phyloP scores from a whole-genome alignment of 371 early-diverging fungal genomes.

The Smittium culicis region DNA sequence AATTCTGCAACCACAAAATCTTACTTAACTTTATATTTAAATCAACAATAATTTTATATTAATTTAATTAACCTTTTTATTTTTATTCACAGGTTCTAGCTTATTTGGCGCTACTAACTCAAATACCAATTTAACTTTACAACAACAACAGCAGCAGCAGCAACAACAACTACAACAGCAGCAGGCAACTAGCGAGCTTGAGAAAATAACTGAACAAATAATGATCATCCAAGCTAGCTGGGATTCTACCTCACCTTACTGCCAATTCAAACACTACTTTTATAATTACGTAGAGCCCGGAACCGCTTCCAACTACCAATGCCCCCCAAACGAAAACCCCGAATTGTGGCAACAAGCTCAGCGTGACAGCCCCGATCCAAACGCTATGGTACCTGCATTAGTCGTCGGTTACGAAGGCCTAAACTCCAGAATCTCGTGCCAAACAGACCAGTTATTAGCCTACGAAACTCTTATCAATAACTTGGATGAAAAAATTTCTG shows the following conservation, averaged over 20 bases:
- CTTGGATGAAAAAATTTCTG: slow-evolving; percentile 45
- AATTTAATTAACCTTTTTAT: background rate
- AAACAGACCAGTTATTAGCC: slow-evolving; percentile 42
- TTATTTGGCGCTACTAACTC: background rate
- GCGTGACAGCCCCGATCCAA: slow-evolving; percentile 66
- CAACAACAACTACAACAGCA: background rate
- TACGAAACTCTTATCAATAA: slow-evolving; percentile 50
- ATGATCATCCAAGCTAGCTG: slow-evolving; percentile 52
- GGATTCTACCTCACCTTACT: slow-evolving; percentile 62
- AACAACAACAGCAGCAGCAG: background rate
- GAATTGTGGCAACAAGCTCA: slow-evolving; percentile 69
- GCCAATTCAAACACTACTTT: slow-evolving; percentile 79
- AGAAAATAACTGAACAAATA: slow-evolving; percentile 40
- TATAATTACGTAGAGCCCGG: slow-evolving; percentile 74
- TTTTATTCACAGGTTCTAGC: background rate
- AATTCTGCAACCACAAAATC: background rate
- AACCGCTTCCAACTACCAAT: slow-evolving; percentile 59
- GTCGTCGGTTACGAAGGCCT: slow-evolving; percentile 80
- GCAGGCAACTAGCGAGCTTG: slow-evolving; percentile 26
- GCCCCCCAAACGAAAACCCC: slow-evolving; percentile 55
- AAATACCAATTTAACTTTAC: background rate
- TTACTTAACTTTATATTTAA: background rate
- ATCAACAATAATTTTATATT: background rate
- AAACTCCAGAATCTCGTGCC: slow-evolving; percentile 62
- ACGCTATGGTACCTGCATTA: slow-evolving; percentile 73